phyloP scores from a whole-genome alignment of 129 eudicot genomes.

The Helichrysum umbraculigerum region DNA sequence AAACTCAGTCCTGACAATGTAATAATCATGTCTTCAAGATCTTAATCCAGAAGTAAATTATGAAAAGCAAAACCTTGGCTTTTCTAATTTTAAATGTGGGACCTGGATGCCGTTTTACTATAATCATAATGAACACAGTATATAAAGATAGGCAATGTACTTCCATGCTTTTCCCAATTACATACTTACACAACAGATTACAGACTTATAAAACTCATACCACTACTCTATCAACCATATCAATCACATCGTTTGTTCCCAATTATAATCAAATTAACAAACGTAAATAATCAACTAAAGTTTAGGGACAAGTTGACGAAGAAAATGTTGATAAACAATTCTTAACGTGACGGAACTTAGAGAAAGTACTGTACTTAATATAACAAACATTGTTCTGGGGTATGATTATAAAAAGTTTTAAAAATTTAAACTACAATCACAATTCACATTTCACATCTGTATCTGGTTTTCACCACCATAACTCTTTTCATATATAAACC shows the following conservation, averaged over 20 bases:
- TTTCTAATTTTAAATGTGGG: background rate
- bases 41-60: background rate
- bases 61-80: background rate
- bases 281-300: background rate
- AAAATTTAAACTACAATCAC: too few species aligned
- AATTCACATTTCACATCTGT: too few species aligned
- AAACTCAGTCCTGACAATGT: background rate
- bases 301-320: background rate
- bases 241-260: background rate
- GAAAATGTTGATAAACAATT: background rate
- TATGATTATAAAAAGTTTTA: too few species aligned
- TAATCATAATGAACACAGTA: background rate
- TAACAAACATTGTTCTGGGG: too few species aligned
- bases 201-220: constrained; percentile 8
- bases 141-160: background rate
- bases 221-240: constrained; percentile 33
- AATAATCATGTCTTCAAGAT: background rate
- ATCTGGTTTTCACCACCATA: too few species aligned
- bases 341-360: too few species aligned
- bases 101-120: background rate
- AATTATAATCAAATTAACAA: background rate
- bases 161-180: background rate
- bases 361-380: too few species aligned
- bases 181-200: background rate
- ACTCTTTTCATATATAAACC: too few species aligned